Evolutionary conservation across 2,329 filamentous ascomycete species (phyloP).

Genomic region (Didymella pinodella): DNA sequence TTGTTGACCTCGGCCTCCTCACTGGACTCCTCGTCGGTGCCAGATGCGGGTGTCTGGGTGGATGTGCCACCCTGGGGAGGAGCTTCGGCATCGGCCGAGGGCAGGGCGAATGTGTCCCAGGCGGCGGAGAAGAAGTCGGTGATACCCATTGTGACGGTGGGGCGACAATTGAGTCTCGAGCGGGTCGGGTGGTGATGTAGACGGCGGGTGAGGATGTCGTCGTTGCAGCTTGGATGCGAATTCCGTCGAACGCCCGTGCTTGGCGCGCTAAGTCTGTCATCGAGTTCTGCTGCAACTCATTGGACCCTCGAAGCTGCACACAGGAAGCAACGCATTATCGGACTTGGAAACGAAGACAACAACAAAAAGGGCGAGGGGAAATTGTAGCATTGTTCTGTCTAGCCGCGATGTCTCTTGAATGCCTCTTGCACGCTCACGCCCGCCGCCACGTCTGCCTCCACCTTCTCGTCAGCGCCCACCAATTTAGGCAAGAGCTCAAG

Average conservation of each 20-base stretch:
- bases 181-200: constrained; percentile 31
- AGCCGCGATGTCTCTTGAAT: constrained; percentile 64
- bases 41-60: constrained; percentile 50
- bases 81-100: constrained; percentile 56
- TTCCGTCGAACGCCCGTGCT: constrained; percentile 30
- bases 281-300: constrained; percentile 30
- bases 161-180: constrained; percentile 43
- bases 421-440: constrained; percentile 71
- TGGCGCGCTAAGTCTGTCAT: constrained; percentile 34
- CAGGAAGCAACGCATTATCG: not conserved
- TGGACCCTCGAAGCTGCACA: constrained; percentile 21
- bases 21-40: constrained; percentile 54
- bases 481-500: constrained; percentile 63
- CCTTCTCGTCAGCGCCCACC: constrained; percentile 54
- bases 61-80: constrained; percentile 53
- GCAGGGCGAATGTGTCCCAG: constrained; percentile 68
- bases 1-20: constrained; percentile 55
- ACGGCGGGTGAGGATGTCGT: constrained; percentile 31
- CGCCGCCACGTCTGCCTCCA: constrained; percentile 65
- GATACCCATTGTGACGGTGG: constrained; percentile 63
- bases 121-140: constrained; percentile 70
- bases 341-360: not conserved
- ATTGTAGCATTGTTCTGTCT: constrained; percentile 7
- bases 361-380: not conserved
- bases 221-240: constrained; percentile 27